Base-by-base conservation (phyloP, 805 yeast species). In the Ogataea methanolica region DNA sequence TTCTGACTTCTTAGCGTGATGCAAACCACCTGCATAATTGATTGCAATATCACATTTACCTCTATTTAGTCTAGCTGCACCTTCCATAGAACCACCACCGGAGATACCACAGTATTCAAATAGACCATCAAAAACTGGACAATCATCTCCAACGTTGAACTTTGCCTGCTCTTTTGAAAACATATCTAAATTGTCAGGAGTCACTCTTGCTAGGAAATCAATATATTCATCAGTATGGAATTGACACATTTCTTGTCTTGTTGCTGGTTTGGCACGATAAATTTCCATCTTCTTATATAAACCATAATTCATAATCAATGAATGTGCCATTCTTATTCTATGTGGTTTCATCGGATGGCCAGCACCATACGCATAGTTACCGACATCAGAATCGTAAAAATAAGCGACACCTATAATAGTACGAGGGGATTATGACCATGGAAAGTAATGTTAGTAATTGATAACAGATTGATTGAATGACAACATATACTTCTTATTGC, bases 301-400 rank as follows among this genome's bases (percentile, higher is more conserved):
- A 1, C 97, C 98, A 67, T 94, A 94, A 70, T 92, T 91, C 96
- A 94, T 92, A 55, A 94, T 88, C 60, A 94, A 75, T 38, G 96
- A 88, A 67, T 94, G 98, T 7, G 98, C 96, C 96, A 94, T 91
- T 80, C 98, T 85, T 71, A 94, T 90, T 63, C 99, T 82, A 67
- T 92, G 97, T 22, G 99, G 99, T 66, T 94, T 94, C 99, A 94
- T 94, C 37, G 97, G 97, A 68, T 94, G 99, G 29, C 97, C 97
- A 5, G 97, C 94, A 48, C 98, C 98, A 65, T 94, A 94, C 40
- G 97, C 96, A 69, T 92, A 92, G 71, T 94, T 94, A 34, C 98
- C 98, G 42, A 94, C 96, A 65, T 92, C 99, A 29, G 96, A 80
- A 66, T 85, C 92, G 61, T 85, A 85, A 65, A 85, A 85, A 62